Evolutionary conservation across 2,329 filamentous ascomycete species (phyloP), one percentile per base, ranked within the genome.

Genomic region (Neofusicoccum umdonicola): DNA sequence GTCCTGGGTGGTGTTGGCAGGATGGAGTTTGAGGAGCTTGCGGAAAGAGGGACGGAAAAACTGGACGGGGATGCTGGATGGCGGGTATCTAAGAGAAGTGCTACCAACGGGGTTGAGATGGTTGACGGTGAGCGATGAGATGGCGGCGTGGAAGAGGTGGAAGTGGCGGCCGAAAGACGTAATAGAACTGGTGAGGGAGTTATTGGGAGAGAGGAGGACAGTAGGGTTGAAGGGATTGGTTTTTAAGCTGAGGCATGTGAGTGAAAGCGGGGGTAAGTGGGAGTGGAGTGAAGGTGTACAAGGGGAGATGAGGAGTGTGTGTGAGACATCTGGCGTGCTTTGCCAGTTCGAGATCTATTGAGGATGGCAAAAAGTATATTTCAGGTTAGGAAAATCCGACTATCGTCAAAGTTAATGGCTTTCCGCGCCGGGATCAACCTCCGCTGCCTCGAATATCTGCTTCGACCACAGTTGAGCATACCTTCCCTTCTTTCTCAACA

Each of bases 401-500:
- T 31, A 5, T 7, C 27, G 27, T 31, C 27, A 31, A 31, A 5
- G 6, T 31, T 31, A 31, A 31, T 31, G 27, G 27, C 27, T 31
- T 31, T 31, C 27, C 27, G 27, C 27, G 27, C 27, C 27, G 27
- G 27, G 27, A 31, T 31, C 6, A 31, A 5, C 27, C 27, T 31
- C 27, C 27, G 5, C 27, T 7, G 27, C 6, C 27, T 31, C 27
- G 27, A 31, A 39, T 39, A 39, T 39, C 19, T 62, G 56, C 45
- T 62, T 62, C 71, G 90, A 87, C 91, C 92, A 95, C 90, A 95
- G 93, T 62, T 86, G 87, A 15, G 87, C 85, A 73, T 95, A 96
- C 62, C 86, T 85, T 13, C 51, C 90, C 45, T 86, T 87, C 62
- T 85, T 80, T 1, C 82, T 82, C 8, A 95, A 81, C 4, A 96